Base-by-base conservation (phyloP, 2,329 filamentous ascomycete genomes). In the Trichoderma koningii region DNA sequence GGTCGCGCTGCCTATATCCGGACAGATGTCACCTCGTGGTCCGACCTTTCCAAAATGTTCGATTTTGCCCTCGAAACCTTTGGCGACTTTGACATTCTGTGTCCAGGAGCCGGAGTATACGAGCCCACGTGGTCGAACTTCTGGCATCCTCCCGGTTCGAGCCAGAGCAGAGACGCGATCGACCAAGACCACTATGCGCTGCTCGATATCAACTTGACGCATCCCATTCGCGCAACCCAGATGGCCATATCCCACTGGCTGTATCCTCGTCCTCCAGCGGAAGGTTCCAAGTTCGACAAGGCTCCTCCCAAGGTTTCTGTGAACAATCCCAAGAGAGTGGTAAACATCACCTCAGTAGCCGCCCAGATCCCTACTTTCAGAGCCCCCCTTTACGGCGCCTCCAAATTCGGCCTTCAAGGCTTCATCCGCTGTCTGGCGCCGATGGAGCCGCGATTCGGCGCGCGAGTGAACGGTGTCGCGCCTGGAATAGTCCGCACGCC, bases 191-290 rank as follows among this genome's bases (percentile, higher is more conserved):
- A 72, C 53, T 79, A 79, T 55, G 70, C 71, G 38, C 70, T 74
- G 19, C 60, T 79, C 3, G 75, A 76, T 60, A 73, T 79, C 60
- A 80, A 79, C 66, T 68, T 79, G 38, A 69, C 73, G 9, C 71
- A 74, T 26, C 78, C 78, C 2, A 75, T 78, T 47, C 74, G 76
- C 19, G 66, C 77, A 51, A 75, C 72, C 41, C 77, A 79, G 69
- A 68, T 80, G 28, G 78, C 76, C 42, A 72, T 79, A 41, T 71
- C 73, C 3, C 68, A 78, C 66, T 80, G 78, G 76, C 75, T 74
- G 9, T 69, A 71, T 66, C 69, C 66, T 42, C 71, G 70, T 12
- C 15, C 15, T 28, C 64, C 41, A 1, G 21, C 34, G 9, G 10
- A 59, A 42, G 57, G 57, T 15, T 62, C 57, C 51, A 62, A 45